These are phyloP conservation scores for cucumber (Cucumis sativus) DNA, from an alignment of 306 rosid genomes.

Conservation along the genomic window Cucumber_9930_V3 NC_026659.2:1338001-1338500, in stretches of 20 bases:
- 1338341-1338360: not conserved
- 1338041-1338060: not conserved
- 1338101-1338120: slow-evolving; percentile 7
- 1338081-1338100: not conserved
- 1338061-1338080: not conserved
- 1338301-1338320: not conserved
- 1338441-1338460: not conserved
- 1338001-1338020: slow-evolving; percentile 3
- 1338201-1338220: not conserved
- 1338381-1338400: slow-evolving; percentile 5
- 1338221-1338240: not conserved
- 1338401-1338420: not conserved
- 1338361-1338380: not conserved
- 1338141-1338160: not conserved
- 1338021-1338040: not conserved
- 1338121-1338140: slow-evolving; percentile 8
- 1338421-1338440: not conserved
- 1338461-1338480: not conserved
- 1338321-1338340: not conserved
- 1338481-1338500: not conserved
- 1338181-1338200: not conserved
- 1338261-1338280: slow-evolving; percentile 1
- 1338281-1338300: not conserved
- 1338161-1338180: not conserved
- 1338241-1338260: not conserved